A percentile compares a stretch with the other conserved stretches of the same genome.
Evolutionary conservation across 2,329 filamentous ascomycete genomes (phyloP).

Genomic region (Canariomyces notabilis): DNA sequence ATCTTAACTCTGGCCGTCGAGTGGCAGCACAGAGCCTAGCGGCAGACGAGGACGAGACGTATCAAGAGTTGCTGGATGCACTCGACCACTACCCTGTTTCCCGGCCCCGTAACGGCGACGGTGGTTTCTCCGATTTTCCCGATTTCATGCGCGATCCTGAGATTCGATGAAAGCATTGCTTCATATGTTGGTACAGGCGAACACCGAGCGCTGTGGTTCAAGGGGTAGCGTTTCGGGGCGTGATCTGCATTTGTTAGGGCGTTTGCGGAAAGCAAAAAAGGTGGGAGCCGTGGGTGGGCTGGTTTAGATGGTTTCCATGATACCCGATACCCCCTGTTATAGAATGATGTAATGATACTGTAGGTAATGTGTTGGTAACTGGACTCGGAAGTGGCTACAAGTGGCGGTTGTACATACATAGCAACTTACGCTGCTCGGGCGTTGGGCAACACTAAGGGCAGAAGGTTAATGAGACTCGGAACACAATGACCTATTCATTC

Average conservation of each 20-base stretch:
- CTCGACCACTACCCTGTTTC: conserved; percentile 27
- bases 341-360: background rate
- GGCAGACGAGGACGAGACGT: conserved; percentile 30
- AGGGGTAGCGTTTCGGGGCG: background rate
- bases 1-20: conserved; percentile 27
- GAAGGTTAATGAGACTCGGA: background rate
- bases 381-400: too few species aligned
- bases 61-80: conserved; percentile 30
- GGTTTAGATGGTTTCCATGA: conserved; percentile 3
- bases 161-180: conserved; percentile 31
- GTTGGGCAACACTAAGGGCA: too few species aligned
- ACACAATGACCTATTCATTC: too few species aligned
- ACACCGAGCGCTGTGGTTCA: background rate
- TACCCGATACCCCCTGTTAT: conserved; percentile 13
- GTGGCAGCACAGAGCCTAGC: conserved; percentile 27
- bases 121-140: conserved; percentile 29
- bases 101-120: conserved; percentile 29
- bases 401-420: too few species aligned
- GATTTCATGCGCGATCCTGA: conserved; percentile 40
- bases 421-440: too few species aligned
- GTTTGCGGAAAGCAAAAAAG: background rate
- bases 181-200: background rate
- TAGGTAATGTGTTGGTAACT: too few species aligned
- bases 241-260: conserved; percentile 4
- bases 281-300: background rate